Base-by-base conservation (phyloP, 768 basidiomycete genomes). In the Pluteus cervinus region DNA sequence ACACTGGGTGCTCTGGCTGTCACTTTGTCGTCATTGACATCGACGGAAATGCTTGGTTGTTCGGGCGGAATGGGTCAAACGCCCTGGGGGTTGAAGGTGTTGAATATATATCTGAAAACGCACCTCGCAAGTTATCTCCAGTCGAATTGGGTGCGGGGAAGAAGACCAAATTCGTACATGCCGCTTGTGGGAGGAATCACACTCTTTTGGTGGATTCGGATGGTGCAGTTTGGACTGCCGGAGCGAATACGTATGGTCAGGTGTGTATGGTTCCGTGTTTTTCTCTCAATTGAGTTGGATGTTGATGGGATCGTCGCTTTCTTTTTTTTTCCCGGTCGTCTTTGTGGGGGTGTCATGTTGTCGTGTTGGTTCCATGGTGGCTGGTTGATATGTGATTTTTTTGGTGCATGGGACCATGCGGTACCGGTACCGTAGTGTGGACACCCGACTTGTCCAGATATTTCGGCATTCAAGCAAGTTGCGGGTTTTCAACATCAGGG, bases 31-130 rank as follows among this genome's bases (percentile, higher is more conserved):
- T 69, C 10, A 56, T 92, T 44, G 86, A 87, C 62, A 48, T 71
- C 16, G 72, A 81, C 36, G 91, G 90, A 5, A 70, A 75, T 25
- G 94, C 91, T 7, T 92, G 89, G 81, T 59, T 97, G 49, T 88
- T 93, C 54, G 94, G 94, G 5, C 79, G 90, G 37, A 90, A 89
- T 58, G 77, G 76, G 26, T 79, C 69, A 40, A 66, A 73, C 40
- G 73, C 75, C 29, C 69, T 91, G 3, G 85, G 86, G n/a, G 61
- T 78, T 7, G 50, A 73, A 10, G 66, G 62, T 18, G 65, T 68
- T 41, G 75, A 76, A 40, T 68, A 60, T 42, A 69, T 91, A 43
- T 84, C 85, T 12, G 86, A 91, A 65, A 81, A 76, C 56, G 73
- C 79, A 42, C 86, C 89, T 14, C 69, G 72, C 54, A 67, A 71